Conservation (phyloP, 257 asterid species). For the Nemophila menziesii region DNA sequence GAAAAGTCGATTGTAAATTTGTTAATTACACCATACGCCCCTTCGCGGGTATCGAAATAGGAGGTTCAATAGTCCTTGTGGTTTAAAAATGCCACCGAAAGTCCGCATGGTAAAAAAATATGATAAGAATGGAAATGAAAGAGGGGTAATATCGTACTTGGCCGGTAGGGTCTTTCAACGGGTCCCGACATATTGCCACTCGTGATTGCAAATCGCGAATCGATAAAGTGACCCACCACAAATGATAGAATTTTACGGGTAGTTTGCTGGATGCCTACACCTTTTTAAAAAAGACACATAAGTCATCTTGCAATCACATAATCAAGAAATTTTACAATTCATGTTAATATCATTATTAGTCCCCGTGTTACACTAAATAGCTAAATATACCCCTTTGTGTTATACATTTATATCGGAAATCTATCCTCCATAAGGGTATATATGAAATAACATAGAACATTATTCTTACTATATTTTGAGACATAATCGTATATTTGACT, state of each 20-base stretch:
- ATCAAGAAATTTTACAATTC: background rate
- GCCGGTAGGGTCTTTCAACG: conserved; percentile 2
- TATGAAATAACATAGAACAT: too few relatives aligned
- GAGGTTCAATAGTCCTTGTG: too few relatives aligned
- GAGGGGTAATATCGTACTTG: conserved; percentile 5
- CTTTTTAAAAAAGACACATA: conserved; percentile 3
- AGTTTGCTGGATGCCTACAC: conserved; percentile 19
- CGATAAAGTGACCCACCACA: conserved; percentile 3
- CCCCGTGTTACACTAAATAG: too few relatives aligned
- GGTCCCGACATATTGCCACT: conserved; percentile 1
- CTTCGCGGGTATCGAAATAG: too few relatives aligned
- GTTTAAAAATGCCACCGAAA: background rate
- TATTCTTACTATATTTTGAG: background rate
- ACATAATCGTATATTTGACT: background rate
- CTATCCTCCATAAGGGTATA: too few relatives aligned
- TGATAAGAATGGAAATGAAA: background rate
- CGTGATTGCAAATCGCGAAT: background rate
- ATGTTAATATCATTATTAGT: background rate
- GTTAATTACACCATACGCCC: too few relatives aligned
- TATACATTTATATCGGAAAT: background rate
- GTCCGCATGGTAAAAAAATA: background rate
- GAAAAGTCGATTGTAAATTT: background rate
- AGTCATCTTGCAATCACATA: background rate
- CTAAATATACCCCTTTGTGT: background rate
- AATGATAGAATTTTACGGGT: background rate